Percentiles rank a stretch among this genome's conserved stretches.
Conservation (phyloP, 306 rosid species). For the Fragaria ananassa region DNA sequence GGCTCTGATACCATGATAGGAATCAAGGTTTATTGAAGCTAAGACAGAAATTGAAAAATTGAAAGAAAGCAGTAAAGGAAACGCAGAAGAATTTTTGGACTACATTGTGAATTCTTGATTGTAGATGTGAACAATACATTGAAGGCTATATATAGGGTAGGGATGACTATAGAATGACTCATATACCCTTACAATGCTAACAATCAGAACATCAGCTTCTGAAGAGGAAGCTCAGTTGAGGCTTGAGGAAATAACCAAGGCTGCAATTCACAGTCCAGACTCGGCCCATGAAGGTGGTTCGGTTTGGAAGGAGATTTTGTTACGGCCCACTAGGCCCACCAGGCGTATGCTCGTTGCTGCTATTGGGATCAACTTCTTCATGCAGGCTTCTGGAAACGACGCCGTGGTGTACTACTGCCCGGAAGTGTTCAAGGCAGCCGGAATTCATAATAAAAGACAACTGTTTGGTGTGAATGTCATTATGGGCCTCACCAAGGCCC, state of each 20-base stretch:
- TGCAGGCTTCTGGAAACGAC: conserved; percentile 96
- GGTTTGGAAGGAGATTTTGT: conserved; percentile 68
- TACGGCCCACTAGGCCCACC: conserved; percentile 47
- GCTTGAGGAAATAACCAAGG: conserved; percentile 46
- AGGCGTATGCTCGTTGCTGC: conserved; percentile 59
- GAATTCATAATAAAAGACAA: conserved; percentile 43
- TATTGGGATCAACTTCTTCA: conserved; percentile 75
- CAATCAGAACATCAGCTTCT: conserved; percentile 40
- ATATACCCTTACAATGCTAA: too few species aligned
- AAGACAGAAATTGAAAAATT: too few species aligned
- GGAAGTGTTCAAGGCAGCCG: conserved; percentile 68
- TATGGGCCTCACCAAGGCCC: conserved; percentile 63
- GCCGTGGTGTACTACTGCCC: conserved; percentile 83
- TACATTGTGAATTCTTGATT: too few species aligned
- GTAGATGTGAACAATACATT: too few species aligned
- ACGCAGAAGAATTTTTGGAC: too few species aligned
- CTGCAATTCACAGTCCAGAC: conserved; percentile 24
- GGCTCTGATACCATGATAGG: too few species aligned
- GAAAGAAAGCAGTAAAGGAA: too few species aligned
- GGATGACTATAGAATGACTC: too few species aligned
- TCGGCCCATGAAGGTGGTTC: conserved; percentile 28
- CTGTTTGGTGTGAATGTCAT: conserved; percentile 62
- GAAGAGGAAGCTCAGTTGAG: conserved; percentile 62
- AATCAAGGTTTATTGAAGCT: too few species aligned
- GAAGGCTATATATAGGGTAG: too few species aligned